phyloP scores from a whole-genome alignment of 1,284 basidiomycete genomes.

The Moniliella sp. region DNA sequence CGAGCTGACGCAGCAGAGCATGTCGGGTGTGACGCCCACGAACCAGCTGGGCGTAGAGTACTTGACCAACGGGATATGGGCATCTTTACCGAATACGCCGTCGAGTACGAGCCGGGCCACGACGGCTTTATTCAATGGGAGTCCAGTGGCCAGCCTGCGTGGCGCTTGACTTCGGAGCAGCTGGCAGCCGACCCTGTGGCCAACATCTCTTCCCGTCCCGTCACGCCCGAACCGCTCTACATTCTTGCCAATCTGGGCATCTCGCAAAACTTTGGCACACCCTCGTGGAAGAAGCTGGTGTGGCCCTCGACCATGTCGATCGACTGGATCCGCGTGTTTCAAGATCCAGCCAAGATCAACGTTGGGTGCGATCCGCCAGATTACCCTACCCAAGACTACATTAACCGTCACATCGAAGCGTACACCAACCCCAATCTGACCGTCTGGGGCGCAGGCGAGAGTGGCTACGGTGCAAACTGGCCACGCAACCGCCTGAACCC shows the following conservation, averaged over 20 bases:
- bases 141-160: no score
- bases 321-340: conserved; percentile 6
- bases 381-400: conserved; percentile 23
- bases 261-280: no score
- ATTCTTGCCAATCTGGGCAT: no score
- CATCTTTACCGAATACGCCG: no score
- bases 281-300: conserved; percentile 6
- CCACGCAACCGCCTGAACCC: conserved; percentile 12
- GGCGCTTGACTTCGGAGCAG: no score
- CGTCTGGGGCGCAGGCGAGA: conserved; percentile 12
- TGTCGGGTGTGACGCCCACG: conserved; percentile 14
- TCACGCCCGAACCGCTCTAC: no score
- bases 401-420: conserved; percentile 19
- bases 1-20: conserved; percentile 52
- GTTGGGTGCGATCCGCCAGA: conserved; percentile 36
- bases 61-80: no score
- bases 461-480: conserved; percentile 10
- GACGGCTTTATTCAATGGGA: no score
- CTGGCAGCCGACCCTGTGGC: no score
- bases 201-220: no score
- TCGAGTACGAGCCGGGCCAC: no score
- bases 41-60: conserved; percentile 18
- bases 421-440: conserved; percentile 27
- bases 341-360: conserved; percentile 4
- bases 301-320: conserved; percentile 11